Base-by-base conservation (phyloP, 768 basidiomycete genomes). In the Mycena alexandri region DNA sequence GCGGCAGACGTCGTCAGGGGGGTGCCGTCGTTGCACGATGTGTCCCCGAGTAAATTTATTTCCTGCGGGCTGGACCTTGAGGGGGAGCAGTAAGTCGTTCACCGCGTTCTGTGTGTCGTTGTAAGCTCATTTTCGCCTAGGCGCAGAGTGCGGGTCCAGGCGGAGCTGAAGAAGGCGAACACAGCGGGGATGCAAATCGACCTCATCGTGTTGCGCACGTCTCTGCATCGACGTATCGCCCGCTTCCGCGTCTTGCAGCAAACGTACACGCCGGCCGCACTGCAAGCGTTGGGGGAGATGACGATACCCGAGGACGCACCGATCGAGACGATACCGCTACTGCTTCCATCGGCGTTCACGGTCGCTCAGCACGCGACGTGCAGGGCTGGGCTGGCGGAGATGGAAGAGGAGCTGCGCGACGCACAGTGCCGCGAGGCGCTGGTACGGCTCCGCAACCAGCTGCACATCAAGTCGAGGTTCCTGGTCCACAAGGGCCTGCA, bases 391-490 rank as follows among this genome's bases (percentile, higher is more conserved):
- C 9, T 59, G 9, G 44, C 29, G 24, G 46, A 67, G 5, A 67
- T 73, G 14, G 77, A 78, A 50, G 61, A 56, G 3, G 24, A 58
- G 33, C 65, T 76, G 2, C 69, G 72, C 7, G 44, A 54, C 10
- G 74, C 71, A 0, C 74, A 76, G 46, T 73, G 71, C 48, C 11
- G 33, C 17, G 71, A 71, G 29, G 47, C 71, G 3, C 70, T 78
- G 13, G 58, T 63, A 13, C 33, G 36, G 9, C 44, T 78, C n/a
- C 70, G 71, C 1, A 70, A 71, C 19, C 68, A 71, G 25, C 68
- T 77, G 5, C 44, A 62, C 19, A 47, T 75, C 14, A 76, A 76
- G 56, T 59, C 50, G 1, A 68, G 71, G 13, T 58, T 75, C 56
- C 47, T 77, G 8, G 50, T 51, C 12, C 74, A 70, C 66, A 73